Conservation (phyloP, 106 monocot genomes). For the Allium fistulosum region DNA sequence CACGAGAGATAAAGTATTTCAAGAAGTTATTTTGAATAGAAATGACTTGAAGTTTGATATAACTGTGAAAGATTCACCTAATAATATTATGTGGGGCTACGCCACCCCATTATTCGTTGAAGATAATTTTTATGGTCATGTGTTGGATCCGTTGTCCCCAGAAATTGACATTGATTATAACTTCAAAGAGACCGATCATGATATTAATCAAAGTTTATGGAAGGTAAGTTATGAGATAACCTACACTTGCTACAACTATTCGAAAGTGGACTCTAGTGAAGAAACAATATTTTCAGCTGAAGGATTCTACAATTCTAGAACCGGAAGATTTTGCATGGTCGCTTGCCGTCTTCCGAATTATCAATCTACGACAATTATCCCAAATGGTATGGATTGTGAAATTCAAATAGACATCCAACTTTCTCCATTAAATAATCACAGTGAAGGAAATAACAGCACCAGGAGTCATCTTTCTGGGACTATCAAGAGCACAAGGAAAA, state of each 20-base stretch:
- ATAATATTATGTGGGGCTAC: not conserved
- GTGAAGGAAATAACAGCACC: constrained; percentile 8
- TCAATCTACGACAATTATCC: not conserved
- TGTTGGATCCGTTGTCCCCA: not conserved
- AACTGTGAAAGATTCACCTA: not conserved
- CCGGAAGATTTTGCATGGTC: constrained; percentile 48
- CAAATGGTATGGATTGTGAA: constrained; percentile 28
- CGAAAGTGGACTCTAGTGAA: not conserved
- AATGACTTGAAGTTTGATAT: not conserved
- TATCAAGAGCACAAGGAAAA: constrained; percentile 47
- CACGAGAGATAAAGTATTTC: not conserved
- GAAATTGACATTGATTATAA: not conserved
- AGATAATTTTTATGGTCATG: not conserved
- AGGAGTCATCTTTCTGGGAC: constrained; percentile 36
- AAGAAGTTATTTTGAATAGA: not conserved
- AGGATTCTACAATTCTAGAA: constrained; percentile 46
- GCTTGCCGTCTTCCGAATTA: constrained; percentile 34
- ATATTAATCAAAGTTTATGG: constrained; percentile 4
- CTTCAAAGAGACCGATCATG: constrained; percentile 2
- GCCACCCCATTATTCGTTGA: not conserved
- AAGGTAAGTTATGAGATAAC: constrained; percentile 52
- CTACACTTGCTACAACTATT: not conserved
- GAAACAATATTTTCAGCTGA: constrained; percentile 41
- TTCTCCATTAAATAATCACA: constrained; percentile 23
- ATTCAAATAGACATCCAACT: constrained; percentile 34